Base-by-base conservation (phyloP, 768 basidiomycete genomes). In the Amyloporia xantha region DNA sequence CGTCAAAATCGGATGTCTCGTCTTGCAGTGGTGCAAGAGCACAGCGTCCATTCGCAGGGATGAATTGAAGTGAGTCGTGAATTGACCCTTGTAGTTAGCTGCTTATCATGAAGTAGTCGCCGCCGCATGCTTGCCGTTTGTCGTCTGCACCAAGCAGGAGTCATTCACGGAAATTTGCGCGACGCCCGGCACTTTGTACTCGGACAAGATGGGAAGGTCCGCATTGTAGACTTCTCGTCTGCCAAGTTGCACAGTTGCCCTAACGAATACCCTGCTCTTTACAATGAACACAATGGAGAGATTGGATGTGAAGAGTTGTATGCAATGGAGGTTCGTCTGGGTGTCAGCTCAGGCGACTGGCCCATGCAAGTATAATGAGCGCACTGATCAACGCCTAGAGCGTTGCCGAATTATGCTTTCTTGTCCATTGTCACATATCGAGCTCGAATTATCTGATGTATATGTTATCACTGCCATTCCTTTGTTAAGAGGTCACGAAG, bases 11-110 rank as follows among this genome's bases (percentile, higher is more conserved):
- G 68, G 50, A 3, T 69, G 66, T 50, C 55, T 72, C 49, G 46
- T 75, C 20, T 52, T 75, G 35, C 72, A 73, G 51, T 67, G 69
- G 56, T 71, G 69, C 50, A 57, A 17, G 54, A 43, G 35, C 35
- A 27, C 15, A 35, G 3, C 19, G 13, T 17, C 7, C 5, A 20
- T 20, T 5, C 6, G 5, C 15, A n/a, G n/a, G n/a, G n/a, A n/a
- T n/a, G n/a, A n/a, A n/a, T n/a, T n/a, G n/a, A n/a, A n/a, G n/a
- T n/a, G n/a, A n/a, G n/a, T n/a, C n/a, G n/a, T n/a, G n/a, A n/a
- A n/a, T n/a, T n/a, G n/a, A n/a, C n/a, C n/a, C n/a, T n/a, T n/a
- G n/a, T n/a, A n/a, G n/a, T n/a, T n/a, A n/a, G n/a, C n/a, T n/a
- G n/a, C n/a, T n/a, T n/a, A n/a, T n/a, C n/a, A n/a, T n/a, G n/a